phyloP scores from a whole-genome alignment of 1,284 basidiomycete genomes.

The Ceratobasidium sp. region DNA sequence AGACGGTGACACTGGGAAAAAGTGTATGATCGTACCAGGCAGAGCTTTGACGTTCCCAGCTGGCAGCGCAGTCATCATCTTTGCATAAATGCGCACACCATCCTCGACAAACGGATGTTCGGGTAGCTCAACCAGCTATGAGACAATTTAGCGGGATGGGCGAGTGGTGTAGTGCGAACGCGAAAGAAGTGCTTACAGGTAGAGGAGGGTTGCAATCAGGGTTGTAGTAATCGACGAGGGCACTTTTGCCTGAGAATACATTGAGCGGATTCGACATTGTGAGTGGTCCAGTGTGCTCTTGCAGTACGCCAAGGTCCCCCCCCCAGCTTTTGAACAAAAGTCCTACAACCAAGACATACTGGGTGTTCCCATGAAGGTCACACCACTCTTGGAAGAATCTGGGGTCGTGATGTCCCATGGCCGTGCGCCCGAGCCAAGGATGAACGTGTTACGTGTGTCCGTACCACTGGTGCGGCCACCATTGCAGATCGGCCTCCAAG shows the following conservation, averaged over 20 bases:
- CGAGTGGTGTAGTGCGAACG: background rate
- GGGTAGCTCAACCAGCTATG: constrained; percentile 33
- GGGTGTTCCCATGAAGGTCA: background rate
- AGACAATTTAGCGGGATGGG: background rate
- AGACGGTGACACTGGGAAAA: background rate
- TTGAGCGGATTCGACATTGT: constrained; percentile 14
- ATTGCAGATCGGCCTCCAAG: background rate
- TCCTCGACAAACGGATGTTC: constrained; percentile 24
- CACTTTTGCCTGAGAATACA: constrained; percentile 38
- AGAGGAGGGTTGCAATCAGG: constrained; percentile 36
- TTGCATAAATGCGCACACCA: constrained; percentile 36
- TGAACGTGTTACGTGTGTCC: background rate
- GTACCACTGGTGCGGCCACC: background rate
- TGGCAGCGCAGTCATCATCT: constrained; percentile 27
- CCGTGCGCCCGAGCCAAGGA: no score
- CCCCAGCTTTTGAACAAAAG: constrained; percentile 2
- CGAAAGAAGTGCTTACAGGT: background rate
- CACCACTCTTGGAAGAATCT: no score
- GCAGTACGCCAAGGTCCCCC: no score
- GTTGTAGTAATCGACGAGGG: constrained; percentile 41
- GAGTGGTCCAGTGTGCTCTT: no score
- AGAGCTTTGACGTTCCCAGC: constrained; percentile 41
- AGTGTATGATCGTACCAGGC: background rate
- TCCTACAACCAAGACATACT: background rate
- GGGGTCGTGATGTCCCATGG: background rate